Percentiles rank a stretch among this genome's conserved stretches.
These are phyloP conservation scores for Volvox carteri DNA, from an alignment of 163 green algal genomes.

Conservation along the genomic window DNA sequence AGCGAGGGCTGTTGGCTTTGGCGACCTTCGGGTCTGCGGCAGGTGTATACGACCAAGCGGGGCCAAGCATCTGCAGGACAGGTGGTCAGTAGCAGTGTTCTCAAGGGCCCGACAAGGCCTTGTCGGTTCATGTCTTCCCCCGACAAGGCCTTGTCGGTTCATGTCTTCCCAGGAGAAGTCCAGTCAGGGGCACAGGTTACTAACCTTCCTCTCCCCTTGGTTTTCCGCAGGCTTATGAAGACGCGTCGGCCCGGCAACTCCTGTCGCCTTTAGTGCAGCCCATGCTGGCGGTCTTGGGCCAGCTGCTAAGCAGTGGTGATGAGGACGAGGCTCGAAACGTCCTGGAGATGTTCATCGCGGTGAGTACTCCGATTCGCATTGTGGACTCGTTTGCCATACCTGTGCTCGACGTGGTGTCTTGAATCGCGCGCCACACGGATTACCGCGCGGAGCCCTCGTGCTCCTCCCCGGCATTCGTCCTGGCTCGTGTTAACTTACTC, in stretches of 20 bases:
- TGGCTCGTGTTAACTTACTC: too few relatives aligned
- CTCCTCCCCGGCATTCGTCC: too few relatives aligned
- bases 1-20: background rate
- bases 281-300: constrained; percentile 57
- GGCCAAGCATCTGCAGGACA: too few relatives aligned
- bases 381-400: background rate
- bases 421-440: background rate
- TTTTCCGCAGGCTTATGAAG: constrained; percentile 44
- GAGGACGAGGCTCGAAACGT: constrained; percentile 89
- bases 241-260: background rate
- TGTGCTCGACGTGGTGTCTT: background rate
- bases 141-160: too few relatives aligned
- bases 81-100: too few relatives aligned
- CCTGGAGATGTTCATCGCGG: constrained; percentile 95
- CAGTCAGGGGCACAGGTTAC: too few relatives aligned
- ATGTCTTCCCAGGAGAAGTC: too few relatives aligned
- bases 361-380: constrained; percentile 64
- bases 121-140: too few relatives aligned
- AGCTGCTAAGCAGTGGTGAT: constrained; percentile 79
- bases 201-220: too few relatives aligned
- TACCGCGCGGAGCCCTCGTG: background rate
- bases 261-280: constrained; percentile 57
- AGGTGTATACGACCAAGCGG: too few relatives aligned
- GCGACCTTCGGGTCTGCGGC: background rate
- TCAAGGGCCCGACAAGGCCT: too few relatives aligned